Percentiles rank a stretch among this genome's conserved stretches.
phyloP scores from a whole-genome alignment of 1,284 basidiomycete genomes.

The Cystobasidium slooffiae region DNA sequence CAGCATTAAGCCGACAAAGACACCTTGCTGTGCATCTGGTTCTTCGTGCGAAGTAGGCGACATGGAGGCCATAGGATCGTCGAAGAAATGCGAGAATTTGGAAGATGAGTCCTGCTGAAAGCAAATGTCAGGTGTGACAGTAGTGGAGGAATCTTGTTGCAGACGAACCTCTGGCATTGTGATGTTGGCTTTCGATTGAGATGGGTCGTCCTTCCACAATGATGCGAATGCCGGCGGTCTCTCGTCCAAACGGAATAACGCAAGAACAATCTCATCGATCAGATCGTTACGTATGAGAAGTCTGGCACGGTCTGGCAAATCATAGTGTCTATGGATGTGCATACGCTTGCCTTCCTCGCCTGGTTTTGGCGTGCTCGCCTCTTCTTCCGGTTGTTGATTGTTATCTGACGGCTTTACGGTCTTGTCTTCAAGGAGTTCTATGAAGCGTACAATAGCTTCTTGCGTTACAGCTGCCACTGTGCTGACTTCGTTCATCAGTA shows the following conservation, averaged over 20 bases:
- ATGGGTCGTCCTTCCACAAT: conserved; percentile 4
- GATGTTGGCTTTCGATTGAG: neutral
- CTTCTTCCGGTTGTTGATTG: no score
- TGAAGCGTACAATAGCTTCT: conserved; percentile 32
- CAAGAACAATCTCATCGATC: conserved; percentile 19
- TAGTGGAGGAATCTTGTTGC: neutral
- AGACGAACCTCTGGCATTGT: neutral
- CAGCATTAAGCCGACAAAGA: conserved; percentile 26
- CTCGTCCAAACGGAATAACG: conserved; percentile 13
- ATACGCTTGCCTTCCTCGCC: neutral
- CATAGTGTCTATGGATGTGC: conserved; percentile 5
- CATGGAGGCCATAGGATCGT: conserved; percentile 18
- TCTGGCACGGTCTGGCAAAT: conserved; percentile 18
- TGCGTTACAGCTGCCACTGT: conserved; percentile 21
- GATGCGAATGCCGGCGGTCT: conserved; percentile 7
- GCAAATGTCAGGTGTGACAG: neutral
- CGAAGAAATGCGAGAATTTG: conserved; percentile 37
- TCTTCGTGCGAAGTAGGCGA: conserved; percentile 1
- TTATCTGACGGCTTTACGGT: neutral
- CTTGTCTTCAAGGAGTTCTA: conserved; percentile 5
- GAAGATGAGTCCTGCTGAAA: conserved; percentile 19
- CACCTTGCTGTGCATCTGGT: conserved; percentile 26
- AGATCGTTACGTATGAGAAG: conserved; percentile 17
- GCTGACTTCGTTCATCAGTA: conserved; percentile 36
- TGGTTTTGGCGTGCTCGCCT: conserved; percentile 1